phyloP scores from a whole-genome alignment of 2,329 filamentous ascomycete species.

The Sclerotinia minor region DNA sequence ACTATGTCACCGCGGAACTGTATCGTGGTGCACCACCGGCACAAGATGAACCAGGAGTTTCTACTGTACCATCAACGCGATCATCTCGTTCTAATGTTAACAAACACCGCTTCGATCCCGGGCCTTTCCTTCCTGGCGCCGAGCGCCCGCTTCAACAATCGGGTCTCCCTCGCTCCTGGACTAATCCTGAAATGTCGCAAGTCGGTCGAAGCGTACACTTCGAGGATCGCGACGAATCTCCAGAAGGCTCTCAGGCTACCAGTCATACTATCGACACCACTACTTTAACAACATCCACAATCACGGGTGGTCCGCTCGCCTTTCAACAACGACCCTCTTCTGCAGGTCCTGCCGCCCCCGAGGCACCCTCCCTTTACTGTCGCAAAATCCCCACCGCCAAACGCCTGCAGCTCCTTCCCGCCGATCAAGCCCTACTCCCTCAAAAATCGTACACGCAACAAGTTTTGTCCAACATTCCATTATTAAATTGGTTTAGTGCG shows the following conservation, averaged over 20 bases:
- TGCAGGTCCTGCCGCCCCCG: constrained; percentile 37
- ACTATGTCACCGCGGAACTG: constrained; percentile 69
- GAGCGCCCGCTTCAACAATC: constrained; percentile 28
- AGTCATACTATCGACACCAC: constrained; percentile 61
- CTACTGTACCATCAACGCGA: constrained; percentile 19
- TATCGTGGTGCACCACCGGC: constrained; percentile 65
- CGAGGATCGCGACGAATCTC: constrained; percentile 32
- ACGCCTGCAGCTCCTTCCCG: constrained; percentile 63
- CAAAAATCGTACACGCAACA: constrained; percentile 65
- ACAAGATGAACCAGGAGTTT: constrained; percentile 54
- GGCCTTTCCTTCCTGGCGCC: constrained; percentile 24
- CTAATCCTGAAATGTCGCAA: constrained; percentile 36
- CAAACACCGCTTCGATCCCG: constrained; percentile 27
- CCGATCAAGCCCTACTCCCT: constrained; percentile 69
- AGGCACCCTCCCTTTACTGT: constrained; percentile 49
- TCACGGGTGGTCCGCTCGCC: constrained; percentile 28
- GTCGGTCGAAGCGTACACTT: constrained; percentile 34
- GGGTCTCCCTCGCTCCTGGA: constrained; percentile 36
- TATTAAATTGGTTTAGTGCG: constrained; percentile 70
- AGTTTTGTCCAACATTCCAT: constrained; percentile 63
- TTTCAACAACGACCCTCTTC: constrained; percentile 44
- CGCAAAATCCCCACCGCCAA: constrained; percentile 67
- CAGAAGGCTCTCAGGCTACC: constrained; percentile 38
- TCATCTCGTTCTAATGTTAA: constrained; percentile 23
- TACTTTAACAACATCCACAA: constrained; percentile 46